A percentile compares a stretch with the other conserved stretches of the same genome.
Conservation (phyloP, 2,329 filamentous ascomycete species). For the Coniochaeta sp. region DNA sequence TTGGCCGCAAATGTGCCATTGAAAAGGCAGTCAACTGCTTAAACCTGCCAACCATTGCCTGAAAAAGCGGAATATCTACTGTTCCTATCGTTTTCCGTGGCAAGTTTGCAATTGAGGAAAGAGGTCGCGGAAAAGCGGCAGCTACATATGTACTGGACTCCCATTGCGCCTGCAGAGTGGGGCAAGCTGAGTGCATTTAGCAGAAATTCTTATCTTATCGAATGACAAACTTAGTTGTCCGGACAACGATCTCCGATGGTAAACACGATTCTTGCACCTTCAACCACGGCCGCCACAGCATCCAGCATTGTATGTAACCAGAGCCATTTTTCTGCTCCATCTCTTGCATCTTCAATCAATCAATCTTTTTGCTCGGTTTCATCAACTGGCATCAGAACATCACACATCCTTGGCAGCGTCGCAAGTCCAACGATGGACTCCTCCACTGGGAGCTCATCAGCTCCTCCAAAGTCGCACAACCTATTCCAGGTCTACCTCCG, state of each 20-base stretch:
- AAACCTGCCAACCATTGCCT: no score
- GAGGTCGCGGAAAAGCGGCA: no score
- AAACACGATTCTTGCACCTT: neutral
- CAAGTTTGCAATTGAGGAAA: no score
- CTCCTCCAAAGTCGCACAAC: constrained; percentile 29
- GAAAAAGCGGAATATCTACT: no score
- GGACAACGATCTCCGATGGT: neutral
- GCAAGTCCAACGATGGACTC: neutral
- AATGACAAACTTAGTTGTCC: neutral
- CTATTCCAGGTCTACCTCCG: constrained; percentile 92
- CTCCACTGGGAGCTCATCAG: neutral
- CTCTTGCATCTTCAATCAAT: no score
- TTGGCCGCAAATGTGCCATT: no score
- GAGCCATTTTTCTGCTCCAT: neutral
- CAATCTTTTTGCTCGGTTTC: no score
- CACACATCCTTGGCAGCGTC: no score
- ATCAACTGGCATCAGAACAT: neutral
- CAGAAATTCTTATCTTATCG: neutral
- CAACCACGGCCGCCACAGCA: neutral
- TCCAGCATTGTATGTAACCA: neutral
- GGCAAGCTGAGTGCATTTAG: neutral
- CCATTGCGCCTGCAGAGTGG: no score
- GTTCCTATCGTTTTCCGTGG: no score
- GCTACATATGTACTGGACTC: no score
- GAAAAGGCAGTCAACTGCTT: no score